Evolutionary conservation across 352 stramenopile genomes (phyloP).

Genomic region (Elongisporangium anandrum): DNA sequence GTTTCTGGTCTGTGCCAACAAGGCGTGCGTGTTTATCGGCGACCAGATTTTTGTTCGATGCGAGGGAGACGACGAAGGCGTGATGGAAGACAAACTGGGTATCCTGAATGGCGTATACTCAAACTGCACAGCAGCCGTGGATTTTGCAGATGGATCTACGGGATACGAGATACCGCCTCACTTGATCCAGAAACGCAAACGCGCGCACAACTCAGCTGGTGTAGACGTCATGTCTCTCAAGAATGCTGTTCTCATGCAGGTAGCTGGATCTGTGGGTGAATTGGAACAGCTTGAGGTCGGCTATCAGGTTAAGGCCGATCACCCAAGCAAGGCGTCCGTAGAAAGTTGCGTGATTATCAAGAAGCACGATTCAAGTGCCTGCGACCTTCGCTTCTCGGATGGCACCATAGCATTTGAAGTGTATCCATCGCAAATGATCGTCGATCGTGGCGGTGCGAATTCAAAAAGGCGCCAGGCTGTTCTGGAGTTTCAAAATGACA

Average conservation of each 20-base stretch:
- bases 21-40: conserved; percentile 70
- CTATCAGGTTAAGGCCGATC: conserved; percentile 71
- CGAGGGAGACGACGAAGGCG: conserved; percentile 41
- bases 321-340: conserved; percentile 50
- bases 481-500: background rate
- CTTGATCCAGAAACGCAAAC: conserved; percentile 59
- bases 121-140: conserved; percentile 63
- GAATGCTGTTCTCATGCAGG: conserved; percentile 74
- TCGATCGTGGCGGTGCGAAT: conserved; percentile 20
- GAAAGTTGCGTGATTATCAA: conserved; percentile 70
- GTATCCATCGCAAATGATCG: conserved; percentile 77
- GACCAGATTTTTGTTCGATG: conserved; percentile 73
- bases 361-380: conserved; percentile 51
- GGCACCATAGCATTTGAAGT: conserved; percentile 76
- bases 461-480: background rate
- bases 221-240: conserved; percentile 66
- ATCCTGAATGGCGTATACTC: conserved; percentile 76
- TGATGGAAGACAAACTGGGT: conserved; percentile 58
- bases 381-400: conserved; percentile 67
- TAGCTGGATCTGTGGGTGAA: conserved; percentile 8
- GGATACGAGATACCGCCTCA: conserved; percentile 58
- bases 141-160: conserved; percentile 73
- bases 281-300: conserved; percentile 46
- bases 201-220: conserved; percentile 25
- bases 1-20: conserved; percentile 54